phyloP scores from a whole-genome alignment of 805 yeast species.

The Ogataea paraovalis region DNA sequence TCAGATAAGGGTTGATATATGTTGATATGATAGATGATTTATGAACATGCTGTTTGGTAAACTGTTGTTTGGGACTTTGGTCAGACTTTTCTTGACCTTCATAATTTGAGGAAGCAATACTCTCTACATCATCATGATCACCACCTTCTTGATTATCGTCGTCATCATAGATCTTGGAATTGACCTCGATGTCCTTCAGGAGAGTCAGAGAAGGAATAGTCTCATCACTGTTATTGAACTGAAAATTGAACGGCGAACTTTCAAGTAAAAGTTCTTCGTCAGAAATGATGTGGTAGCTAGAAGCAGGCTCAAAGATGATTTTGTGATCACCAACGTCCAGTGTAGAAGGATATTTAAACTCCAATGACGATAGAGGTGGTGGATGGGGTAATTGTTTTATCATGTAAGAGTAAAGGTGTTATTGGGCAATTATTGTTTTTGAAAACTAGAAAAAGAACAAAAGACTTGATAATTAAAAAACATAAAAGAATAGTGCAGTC shows the following conservation, averaged over 20 bases:
- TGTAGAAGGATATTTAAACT: constrained; percentile 7
- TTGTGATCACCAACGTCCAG: not conserved
- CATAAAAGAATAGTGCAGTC: too few relatives aligned
- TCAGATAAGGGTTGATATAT: constrained; percentile 8
- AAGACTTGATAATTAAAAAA: too few relatives aligned
- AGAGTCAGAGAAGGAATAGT: not conserved
- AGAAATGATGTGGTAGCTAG: not conserved
- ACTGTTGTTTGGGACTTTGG: not conserved
- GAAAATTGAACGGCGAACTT: not conserved
- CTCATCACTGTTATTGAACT: not conserved
- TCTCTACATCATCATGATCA: not conserved
- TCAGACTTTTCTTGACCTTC: not conserved
- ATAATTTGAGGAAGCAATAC: constrained; percentile 7
- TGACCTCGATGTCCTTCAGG: not conserved
- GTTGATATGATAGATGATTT: not conserved
- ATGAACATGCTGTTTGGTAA: not conserved
- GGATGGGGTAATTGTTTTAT: constrained; percentile 1
- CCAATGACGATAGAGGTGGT: constrained; percentile 6
- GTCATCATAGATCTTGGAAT: not conserved
- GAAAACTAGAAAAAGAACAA: too few relatives aligned
- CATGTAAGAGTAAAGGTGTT: not conserved
- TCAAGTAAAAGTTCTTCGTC: not conserved
- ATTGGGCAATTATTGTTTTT: too few relatives aligned
- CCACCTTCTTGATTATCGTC: not conserved
- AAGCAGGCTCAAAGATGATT: not conserved